Percentiles rank a stretch among this genome's conserved stretches.
Conservation (phyloP, 2,329 filamentous ascomycete genomes). For the Aschersonia sp. region DNA sequence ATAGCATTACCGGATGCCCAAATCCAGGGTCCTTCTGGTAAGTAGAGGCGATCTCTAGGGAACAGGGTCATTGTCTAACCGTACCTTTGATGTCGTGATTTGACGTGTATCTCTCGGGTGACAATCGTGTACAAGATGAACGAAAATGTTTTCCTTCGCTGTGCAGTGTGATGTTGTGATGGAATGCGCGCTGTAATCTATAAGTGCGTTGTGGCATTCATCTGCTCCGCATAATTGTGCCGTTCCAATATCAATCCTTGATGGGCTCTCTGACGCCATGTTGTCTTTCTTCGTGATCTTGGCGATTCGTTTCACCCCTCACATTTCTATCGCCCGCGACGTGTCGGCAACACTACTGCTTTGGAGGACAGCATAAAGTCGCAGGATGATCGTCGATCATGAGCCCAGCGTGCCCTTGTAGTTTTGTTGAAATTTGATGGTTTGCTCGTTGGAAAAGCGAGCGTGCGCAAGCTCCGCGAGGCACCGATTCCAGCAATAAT, state of each 20-base stretch:
- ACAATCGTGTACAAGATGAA: too few species aligned
- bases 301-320: conserved; percentile 51
- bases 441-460: too few species aligned
- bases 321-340: conserved; percentile 23
- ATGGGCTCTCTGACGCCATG: conserved; percentile 49
- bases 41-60: neutral
- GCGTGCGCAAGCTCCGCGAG: too few species aligned
- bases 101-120: too few species aligned
- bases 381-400: too few species aligned
- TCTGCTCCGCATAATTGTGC: conserved; percentile 40
- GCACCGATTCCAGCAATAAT: too few species aligned
- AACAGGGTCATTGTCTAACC: neutral
- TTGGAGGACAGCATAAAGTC: too few species aligned
- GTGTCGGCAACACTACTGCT: too few species aligned
- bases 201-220: conserved; percentile 37
- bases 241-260: conserved; percentile 37
- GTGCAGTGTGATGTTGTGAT: neutral
- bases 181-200: conserved; percentile 26
- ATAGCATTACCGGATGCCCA: conserved; percentile 12
- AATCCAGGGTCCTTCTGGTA: neutral
- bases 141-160: too few species aligned
- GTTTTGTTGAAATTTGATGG: too few species aligned
- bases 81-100: neutral
- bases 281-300: conserved; percentile 24
- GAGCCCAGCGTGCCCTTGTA: too few species aligned